Evolutionary conservation across 176 grass and related monocot species (phyloP), one percentile per base, ranked within the genome.

Genomic region (Thalia dealbata): DNA sequence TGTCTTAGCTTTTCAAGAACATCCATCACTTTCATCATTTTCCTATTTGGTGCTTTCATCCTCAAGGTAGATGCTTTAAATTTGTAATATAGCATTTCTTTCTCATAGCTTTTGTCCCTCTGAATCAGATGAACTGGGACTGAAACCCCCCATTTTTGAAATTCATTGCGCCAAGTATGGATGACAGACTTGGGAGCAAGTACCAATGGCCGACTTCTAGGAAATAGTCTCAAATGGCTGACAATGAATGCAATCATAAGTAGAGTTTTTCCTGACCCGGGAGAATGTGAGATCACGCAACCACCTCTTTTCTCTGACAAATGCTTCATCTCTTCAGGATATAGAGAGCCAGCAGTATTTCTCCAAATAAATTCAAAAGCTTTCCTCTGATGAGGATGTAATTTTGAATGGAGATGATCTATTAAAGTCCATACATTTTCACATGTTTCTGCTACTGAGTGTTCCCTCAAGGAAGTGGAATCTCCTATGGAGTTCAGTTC

Each of bases 311-410:
- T 78, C 25, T 67, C 73, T 80, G 78, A 81, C 62, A 67, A 18
- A 64, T 73, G 70, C 48, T 65, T 71, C 78, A 89, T 86, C 67
- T 89, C 79, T 74, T 83, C 82, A 76, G 83, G 73, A n/a, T 90
- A 75, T 46, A 86, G 66, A 28, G 89, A 84, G 22, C 86, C 89
- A 3, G 75, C 65, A 56, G 87, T 46, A 54, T 92, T 96, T 70
- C 75, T 90, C 92, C 92, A 96, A 52, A 96, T 85, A 69, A 96
- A 96, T 61, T 96, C 78, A 59, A 96, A 92, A 6, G 92, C 92
- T 73, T 85, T 86, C 84, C 66, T 96, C 58, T 96, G 89, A 64
- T 96, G 92, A 80, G 74, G 50, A 69, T 84, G 76, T 21, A 92
- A 63, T 76, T 86, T 92, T 73, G 78, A 80, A 71, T 80, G 84